Percentiles rank a stretch among this genome's conserved stretches.
Conservation (phyloP, 148 eudicot species). For the Rhododendron vialii region DNA sequence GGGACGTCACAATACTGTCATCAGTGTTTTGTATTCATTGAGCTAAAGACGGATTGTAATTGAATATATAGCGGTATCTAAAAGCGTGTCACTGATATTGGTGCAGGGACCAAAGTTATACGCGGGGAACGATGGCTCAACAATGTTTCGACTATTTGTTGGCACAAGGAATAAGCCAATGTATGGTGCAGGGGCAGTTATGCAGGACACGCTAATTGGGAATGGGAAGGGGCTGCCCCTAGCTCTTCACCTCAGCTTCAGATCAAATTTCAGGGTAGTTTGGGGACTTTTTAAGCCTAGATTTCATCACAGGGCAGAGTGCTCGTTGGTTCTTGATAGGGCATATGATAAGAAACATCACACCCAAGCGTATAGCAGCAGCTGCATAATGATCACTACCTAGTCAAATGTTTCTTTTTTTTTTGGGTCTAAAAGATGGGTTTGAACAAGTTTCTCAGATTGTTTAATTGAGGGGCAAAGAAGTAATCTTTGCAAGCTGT, state of each 20-base stretch:
- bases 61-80: background rate
- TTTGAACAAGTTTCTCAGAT: background rate
- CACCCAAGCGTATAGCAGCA: conserved; percentile 39
- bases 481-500: background rate
- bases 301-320: conserved; percentile 48
- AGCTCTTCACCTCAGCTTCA: conserved; percentile 22
- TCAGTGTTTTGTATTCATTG: too few relatives aligned
- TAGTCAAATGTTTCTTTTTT: background rate
- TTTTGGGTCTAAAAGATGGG: background rate
- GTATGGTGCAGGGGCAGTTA: conserved; percentile 72
- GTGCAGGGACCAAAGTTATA: conserved; percentile 38
- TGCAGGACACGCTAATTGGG: conserved; percentile 57
- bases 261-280: conserved; percentile 39
- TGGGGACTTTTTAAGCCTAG: conserved; percentile 37
- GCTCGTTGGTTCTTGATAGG: conserved; percentile 37
- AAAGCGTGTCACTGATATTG: background rate
- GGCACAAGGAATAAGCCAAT: conserved; percentile 56
- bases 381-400: conserved; percentile 13
- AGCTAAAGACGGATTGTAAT: too few relatives aligned
- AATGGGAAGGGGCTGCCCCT: conserved; percentile 45
- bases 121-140: conserved; percentile 33
- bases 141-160: conserved; percentile 20
- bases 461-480: background rate
- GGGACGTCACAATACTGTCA: too few relatives aligned
- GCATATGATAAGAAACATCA: conserved; percentile 33